Percentiles rank a stretch among this genome's conserved stretches.
Evolutionary conservation across 2,329 filamentous ascomycete species (phyloP).

Genomic region (Penicillium sp.): DNA sequence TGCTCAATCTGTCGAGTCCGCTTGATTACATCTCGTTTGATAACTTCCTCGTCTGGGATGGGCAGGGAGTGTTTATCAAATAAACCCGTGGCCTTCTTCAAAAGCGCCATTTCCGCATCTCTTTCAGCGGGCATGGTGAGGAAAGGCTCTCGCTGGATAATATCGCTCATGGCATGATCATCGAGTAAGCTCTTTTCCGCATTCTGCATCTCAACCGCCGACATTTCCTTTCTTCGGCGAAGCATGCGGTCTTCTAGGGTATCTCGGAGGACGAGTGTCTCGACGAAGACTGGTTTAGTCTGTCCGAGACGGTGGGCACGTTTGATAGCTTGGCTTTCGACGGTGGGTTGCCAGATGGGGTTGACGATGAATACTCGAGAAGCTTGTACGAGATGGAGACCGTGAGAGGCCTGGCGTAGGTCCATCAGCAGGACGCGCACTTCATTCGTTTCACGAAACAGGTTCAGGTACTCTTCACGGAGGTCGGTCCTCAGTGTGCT

Average conservation of each 20-base stretch:
- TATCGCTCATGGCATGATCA: slow-evolving; percentile 54
- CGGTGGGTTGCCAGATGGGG: slow-evolving; percentile 75
- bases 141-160: slow-evolving; percentile 55
- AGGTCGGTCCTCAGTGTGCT: slow-evolving; percentile 55
- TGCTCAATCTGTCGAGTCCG: neutral
- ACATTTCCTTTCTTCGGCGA: slow-evolving; percentile 68
- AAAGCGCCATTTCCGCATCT: slow-evolving; percentile 23
- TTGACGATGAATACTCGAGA: slow-evolving; percentile 86
- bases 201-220: slow-evolving; percentile 53
- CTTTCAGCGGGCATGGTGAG: slow-evolving; percentile 40
- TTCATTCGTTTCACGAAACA: slow-evolving; percentile 66
- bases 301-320: slow-evolving; percentile 86
- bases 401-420: slow-evolving; percentile 80
- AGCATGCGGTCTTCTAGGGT: slow-evolving; percentile 85
- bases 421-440: slow-evolving; percentile 86
- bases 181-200: slow-evolving; percentile 57
- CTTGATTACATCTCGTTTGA: neutral
- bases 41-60: slow-evolving; percentile 29
- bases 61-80: slow-evolving; percentile 39
- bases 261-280: slow-evolving; percentile 74
- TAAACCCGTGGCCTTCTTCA: slow-evolving; percentile 31
- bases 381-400: slow-evolving; percentile 76
- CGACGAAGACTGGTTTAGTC: slow-evolving; percentile 69
- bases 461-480: slow-evolving; percentile 69
- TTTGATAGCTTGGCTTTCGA: slow-evolving; percentile 88